Conservation (phyloP, 768 basidiomycete species). For the Pulveroboletus sp. region DNA sequence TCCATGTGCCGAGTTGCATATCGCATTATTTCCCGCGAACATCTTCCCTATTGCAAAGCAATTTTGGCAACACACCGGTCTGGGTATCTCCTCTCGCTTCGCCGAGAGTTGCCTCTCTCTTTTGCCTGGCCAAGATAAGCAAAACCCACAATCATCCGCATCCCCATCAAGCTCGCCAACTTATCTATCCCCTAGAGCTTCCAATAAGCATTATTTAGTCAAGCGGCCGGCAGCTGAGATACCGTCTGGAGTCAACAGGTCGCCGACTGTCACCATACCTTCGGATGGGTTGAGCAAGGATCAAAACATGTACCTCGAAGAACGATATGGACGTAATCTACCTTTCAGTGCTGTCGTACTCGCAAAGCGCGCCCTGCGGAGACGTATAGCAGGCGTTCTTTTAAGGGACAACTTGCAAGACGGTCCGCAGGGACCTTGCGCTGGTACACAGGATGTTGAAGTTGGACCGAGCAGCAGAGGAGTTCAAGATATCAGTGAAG, state of each 20-base stretch:
- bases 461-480: slow-evolving; percentile 66
- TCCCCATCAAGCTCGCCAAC: slow-evolving; percentile 23
- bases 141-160: slow-evolving; percentile 19
- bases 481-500: slow-evolving; percentile 64
- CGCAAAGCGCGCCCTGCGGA: slow-evolving; percentile 85
- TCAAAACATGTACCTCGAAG: slow-evolving; percentile 77
- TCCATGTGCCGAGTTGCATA: slow-evolving; percentile 62
- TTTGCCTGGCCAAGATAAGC: slow-evolving; percentile 44
- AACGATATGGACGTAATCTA: slow-evolving; percentile 90
- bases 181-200: slow-evolving; percentile 38
- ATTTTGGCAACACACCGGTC: slow-evolving; percentile 95
- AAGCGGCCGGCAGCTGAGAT: slow-evolving; percentile 12
- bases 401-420: slow-evolving; percentile 48
- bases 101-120: slow-evolving; percentile 79
- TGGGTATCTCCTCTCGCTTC: slow-evolving; percentile 83
- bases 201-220: slow-evolving; percentile 56
- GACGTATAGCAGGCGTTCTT: slow-evolving; percentile 84
- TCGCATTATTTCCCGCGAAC: slow-evolving; percentile 68
- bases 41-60: slow-evolving; percentile 68
- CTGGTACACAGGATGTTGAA: slow-evolving; percentile 42
- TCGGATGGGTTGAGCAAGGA: slow-evolving; percentile 56
- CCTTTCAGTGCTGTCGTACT: slow-evolving; percentile 63
- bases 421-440: slow-evolving; percentile 33
- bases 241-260: slow-evolving; percentile 3
- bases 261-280: slow-evolving; percentile 3